Base-by-base conservation (phyloP, 1,139 yeast genomes). In the Zygoascus hellenicus region DNA sequence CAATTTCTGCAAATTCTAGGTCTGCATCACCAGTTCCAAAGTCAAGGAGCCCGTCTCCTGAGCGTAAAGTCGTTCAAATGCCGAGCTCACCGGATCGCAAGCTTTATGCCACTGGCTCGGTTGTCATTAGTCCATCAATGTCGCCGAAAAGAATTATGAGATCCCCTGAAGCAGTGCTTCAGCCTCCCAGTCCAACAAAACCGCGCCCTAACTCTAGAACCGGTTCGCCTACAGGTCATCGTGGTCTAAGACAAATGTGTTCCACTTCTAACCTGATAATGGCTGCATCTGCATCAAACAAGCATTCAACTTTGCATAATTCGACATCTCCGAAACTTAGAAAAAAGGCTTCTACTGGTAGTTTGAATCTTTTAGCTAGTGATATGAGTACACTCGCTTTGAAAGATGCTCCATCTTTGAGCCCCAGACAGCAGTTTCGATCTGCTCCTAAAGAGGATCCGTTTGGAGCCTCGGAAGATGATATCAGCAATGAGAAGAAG, bases 401-500 rank as follows among this genome's bases (percentile, higher is more conserved):
- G 37, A 38, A 42, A 33, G 9, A 42, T 14, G 38, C 38, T n/a
- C 51, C 50, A 17, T 47, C 34, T 11, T 47, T 47, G 2, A 33
- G 40, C 9, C 47, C 47, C 6, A 30, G 7, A 33, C 43, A 41
- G 37, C 28, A n/a, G 10, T 13, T 29, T 14, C 26, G 26, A 7
- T 22, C 26, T 5, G 34, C 15, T 11, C 14, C 13, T 13, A 13
- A 29, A 15, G 17, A 11, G 9, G 28, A 19, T 30, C 19, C 33
- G 15, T 11, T 31, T 13, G 42, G 19, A 17, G 22, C 5, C 26
- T 14, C 32, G 13, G 37, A 32, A 7, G 48, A 32, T 28, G 45
- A 48, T 7, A 43, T 51, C 9, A 36, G 42, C 26, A 58, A 54
- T 16, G 52, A 52, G 11, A 49, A 51, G 31, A 45, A 49, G 14